Evolutionary conservation across 257 asterid species (phyloP).

Genomic region (Solanum chilense): DNA sequence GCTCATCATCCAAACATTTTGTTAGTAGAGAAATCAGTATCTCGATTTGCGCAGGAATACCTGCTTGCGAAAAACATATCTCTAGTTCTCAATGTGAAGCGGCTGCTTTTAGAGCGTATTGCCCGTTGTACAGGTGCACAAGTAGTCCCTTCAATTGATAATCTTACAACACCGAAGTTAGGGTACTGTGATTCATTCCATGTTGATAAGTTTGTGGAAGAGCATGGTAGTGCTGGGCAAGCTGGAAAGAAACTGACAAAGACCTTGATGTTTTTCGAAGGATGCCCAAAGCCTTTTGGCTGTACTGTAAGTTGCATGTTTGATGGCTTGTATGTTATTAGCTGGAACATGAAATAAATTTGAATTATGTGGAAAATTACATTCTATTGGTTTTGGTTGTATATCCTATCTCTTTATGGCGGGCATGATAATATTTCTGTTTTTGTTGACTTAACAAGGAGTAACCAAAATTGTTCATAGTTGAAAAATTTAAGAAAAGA

Average conservation of each 20-base stretch:
- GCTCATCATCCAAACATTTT: constrained; percentile 80
- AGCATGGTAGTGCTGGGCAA: constrained; percentile 68
- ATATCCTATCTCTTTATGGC: background rate
- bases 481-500: background rate
- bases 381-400: background rate
- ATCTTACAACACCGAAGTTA: constrained; percentile 60
- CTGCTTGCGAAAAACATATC: constrained; percentile 83
- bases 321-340: background rate
- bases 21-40: constrained; percentile 95
- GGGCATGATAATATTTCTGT: background rate
- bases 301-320: constrained; percentile 62
- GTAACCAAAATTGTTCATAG: background rate
- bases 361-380: background rate
- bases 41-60: constrained; percentile 91
- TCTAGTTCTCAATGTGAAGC: constrained; percentile 79
- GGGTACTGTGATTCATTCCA: constrained; percentile 83
- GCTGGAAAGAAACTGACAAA: constrained; percentile 62
- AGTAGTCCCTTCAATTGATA: constrained; percentile 80
- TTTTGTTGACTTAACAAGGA: background rate
- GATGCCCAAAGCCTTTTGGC: constrained; percentile 94
- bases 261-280: constrained; percentile 97
- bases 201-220: constrained; percentile 64
- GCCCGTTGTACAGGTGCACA: constrained; percentile 91
- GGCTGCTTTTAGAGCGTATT: constrained; percentile 83
- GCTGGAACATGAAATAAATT: background rate